Evolutionary conservation across 768 basidiomycete genomes (phyloP).

Genomic region (Gelatoporia subvermispora): DNA sequence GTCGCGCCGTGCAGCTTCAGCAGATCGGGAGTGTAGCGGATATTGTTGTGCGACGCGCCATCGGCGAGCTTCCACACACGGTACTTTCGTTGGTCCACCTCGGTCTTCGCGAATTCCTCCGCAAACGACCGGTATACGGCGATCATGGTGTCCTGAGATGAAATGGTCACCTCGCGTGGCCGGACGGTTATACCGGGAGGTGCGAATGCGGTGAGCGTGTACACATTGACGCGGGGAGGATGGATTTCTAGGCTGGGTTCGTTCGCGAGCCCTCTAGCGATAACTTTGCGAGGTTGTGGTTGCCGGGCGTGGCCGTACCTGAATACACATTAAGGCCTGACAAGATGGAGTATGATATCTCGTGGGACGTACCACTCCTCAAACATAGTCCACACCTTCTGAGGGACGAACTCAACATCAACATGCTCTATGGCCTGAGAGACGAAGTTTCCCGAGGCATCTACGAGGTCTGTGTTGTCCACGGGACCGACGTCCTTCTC

Average conservation of each 20-base stretch:
- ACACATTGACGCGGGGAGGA: conserved; percentile 58
- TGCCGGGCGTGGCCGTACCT: conserved; percentile 69
- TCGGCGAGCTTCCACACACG: conserved; percentile 61
- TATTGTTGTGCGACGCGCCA: conserved; percentile 8
- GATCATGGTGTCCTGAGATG: conserved; percentile 12
- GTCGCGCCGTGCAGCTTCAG: conserved; percentile 26
- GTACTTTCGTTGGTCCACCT: conserved; percentile 21
- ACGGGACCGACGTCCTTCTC: conserved; percentile 69
- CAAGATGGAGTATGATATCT: neutral
- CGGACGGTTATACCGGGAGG: conserved; percentile 4
- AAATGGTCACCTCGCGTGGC: conserved; percentile 10
- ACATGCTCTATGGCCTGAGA: conserved; percentile 16
- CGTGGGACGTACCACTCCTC: conserved; percentile 54
- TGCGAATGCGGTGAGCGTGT: conserved; percentile 8
- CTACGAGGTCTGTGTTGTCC: conserved; percentile 63
- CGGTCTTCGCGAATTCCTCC: conserved; percentile 3
- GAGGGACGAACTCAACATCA: conserved; percentile 74
- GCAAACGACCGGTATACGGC: conserved; percentile 11
- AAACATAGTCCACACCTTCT: conserved; percentile 65
- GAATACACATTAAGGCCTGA: conserved; percentile 3
- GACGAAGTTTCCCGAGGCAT: conserved; percentile 31
- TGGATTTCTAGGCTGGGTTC: conserved; percentile 62
- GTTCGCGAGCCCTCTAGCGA: conserved; percentile 49
- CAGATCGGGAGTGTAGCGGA: conserved; percentile 10
- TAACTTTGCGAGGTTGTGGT: conserved; percentile 62